Evolutionary conservation across 2,329 filamentous ascomycete genomes (phyloP), one percentile per base, ranked within the genome.

Genomic region (Ramularia endophylla): DNA sequence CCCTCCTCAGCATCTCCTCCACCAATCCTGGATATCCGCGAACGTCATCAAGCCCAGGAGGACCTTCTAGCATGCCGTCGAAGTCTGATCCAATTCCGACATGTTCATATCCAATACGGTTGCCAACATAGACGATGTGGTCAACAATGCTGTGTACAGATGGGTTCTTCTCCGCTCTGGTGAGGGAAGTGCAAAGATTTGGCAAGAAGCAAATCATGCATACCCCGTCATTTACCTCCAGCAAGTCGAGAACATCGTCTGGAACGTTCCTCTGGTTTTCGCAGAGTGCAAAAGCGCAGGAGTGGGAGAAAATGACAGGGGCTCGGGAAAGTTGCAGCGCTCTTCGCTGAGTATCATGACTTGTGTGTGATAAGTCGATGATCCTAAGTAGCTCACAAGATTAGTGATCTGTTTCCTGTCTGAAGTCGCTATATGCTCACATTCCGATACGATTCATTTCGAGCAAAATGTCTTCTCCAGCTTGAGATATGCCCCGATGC

Each of bases 201-300:
- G 61, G 61, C 15, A 66, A 54, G 31, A 68, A 68, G 0, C 60
- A 59, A 0, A 63, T 57, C 66, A 69, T 70, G 8, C 69, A 53
- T 5, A 70, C 57, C 0, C 67, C 66, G 1, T 59, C 53, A 16
- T 69, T 70, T 2, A 53, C 43, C 19, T 58, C 60, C 0, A 70
- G 47, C 2, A 46, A 43, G 6, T 56, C 48, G 2, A 70, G 50
- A 2, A 70, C 59, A 36, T 66, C 64, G 36, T 70, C 66, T 2
- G 67, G 65, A 0, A 67, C 66, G 32, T 70, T 66, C 3, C 68
- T 60, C 4, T 59, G 51, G 44, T 66, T 61, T 8, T 52, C 47
- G 33, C 46, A 52, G 2, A 60, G 28, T 3, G 45, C 48, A 19
- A 57, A 55, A 3, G 46, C 50, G 25, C 46, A 48, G 18, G 51